phyloP scores from a whole-genome alignment of 2,329 filamentous ascomycete genomes.

The Xylariaceae sp. region DNA sequence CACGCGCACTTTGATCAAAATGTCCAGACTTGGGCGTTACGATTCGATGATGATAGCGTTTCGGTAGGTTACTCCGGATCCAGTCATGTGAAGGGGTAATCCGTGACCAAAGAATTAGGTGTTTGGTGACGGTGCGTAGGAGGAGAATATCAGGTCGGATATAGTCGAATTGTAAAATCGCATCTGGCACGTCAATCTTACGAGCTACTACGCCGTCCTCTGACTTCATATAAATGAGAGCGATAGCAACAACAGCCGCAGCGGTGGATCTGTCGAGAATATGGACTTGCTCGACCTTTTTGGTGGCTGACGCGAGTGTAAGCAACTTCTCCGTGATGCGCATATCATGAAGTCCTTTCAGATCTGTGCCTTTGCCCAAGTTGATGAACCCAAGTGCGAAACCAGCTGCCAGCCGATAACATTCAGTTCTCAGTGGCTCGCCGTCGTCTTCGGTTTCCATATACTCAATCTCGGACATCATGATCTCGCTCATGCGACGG shows the following conservation, averaged over 20 bases:
- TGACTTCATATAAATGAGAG: slow-evolving; percentile 96
- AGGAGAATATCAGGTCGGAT: slow-evolving; percentile 91
- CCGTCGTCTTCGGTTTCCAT: slow-evolving; percentile 78
- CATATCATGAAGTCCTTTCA: slow-evolving; percentile 92
- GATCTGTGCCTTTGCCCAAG: slow-evolving; percentile 81
- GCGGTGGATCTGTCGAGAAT: slow-evolving; percentile 90
- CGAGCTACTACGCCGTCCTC: slow-evolving; percentile 81
- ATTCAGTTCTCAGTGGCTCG: slow-evolving; percentile 84
- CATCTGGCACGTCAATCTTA: slow-evolving; percentile 91
- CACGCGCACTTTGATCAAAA: slow-evolving; percentile 33
- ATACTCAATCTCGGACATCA: slow-evolving; percentile 95
- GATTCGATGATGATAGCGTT: slow-evolving; percentile 61
- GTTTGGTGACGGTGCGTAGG: slow-evolving; percentile 81
- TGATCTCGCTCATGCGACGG: slow-evolving; percentile 96
- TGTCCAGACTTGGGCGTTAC: slow-evolving; percentile 53
- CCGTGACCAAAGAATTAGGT: slow-evolving; percentile 88
- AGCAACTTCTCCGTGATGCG: slow-evolving; percentile 84
- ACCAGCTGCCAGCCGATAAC: slow-evolving; percentile 91
- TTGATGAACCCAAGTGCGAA: slow-evolving; percentile 95
- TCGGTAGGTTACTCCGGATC: slow-evolving; percentile 72
- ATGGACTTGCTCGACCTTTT: slow-evolving; percentile 89
- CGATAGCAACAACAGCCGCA: slow-evolving; percentile 85
- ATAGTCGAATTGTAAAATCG: slow-evolving; percentile 89
- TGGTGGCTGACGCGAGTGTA: slow-evolving; percentile 79
- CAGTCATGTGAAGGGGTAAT: slow-evolving; percentile 73